Base-by-base conservation (phyloP, 2,329 filamentous ascomycete species). In the Xylaria sp. region DNA sequence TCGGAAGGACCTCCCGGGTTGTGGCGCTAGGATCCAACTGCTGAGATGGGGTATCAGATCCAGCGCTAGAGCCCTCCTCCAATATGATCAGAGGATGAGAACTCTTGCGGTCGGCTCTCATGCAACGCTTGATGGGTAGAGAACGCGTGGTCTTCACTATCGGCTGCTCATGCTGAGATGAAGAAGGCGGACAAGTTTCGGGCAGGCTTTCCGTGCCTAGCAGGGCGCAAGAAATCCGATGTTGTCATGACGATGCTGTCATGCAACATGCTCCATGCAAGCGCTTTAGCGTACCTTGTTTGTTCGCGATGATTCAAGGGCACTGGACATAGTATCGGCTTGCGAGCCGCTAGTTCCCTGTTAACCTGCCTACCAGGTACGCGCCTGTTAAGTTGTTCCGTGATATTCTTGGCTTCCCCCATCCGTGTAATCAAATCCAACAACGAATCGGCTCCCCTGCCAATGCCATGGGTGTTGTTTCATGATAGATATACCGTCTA, bases 1-100 rank as follows among this genome's bases (percentile, higher is more conserved):
- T 54, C 64, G 64, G 64, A 66, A 47, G 31, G 9, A 31, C 23
- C 47, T 37, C 28, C 53, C 58, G 53, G 33, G 35, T 50, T 56
- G 37, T 46, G 56, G 38, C 43, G 37, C 53, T 53, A 15, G 37
- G 61, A 35, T 33, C 42, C 37, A n/a, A 61, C 50, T 61, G 43
- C 53, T 54, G 45, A 64, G 49, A 49, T 19, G 11, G 17, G 28
- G 52, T n/a, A 19, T 37, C 31, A 31, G 50, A 21, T 28, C 15
- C 47, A 55, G 42, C 28, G 14, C 35, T 35, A 47, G 40, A 33
- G 35, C 28, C 35, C 21, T 25, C 35, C 28, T 50, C 28, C 37
- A 51, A 42, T 2, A 42, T n/a, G 15, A 50, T 43, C 35, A 35
- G 31, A 7, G 23, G 35, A 14, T 25, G 31, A 28, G 49, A 42